Evolutionary conservation across 257 asterid genomes (phyloP).

Genomic region (Primulina tabacum): DNA sequence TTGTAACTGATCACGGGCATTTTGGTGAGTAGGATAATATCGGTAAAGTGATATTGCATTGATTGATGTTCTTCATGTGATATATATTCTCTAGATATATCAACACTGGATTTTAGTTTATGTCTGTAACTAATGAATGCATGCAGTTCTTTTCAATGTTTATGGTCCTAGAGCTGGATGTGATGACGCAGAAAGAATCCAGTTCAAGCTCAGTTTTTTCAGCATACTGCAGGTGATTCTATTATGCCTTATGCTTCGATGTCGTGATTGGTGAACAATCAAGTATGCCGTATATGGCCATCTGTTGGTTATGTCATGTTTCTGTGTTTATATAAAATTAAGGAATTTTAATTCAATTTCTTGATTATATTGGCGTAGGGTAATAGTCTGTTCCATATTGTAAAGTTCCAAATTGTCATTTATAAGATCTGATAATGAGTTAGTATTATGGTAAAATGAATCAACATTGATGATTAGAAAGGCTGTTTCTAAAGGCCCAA

Average conservation of each 20-base stretch:
- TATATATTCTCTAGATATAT: neutral
- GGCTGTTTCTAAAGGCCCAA: too few relatives aligned
- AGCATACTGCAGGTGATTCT: conserved; percentile 65
- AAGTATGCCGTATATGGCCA: neutral
- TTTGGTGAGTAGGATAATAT: conserved; percentile 55
- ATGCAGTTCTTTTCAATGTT: conserved; percentile 86
- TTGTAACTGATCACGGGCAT: conserved; percentile 83
- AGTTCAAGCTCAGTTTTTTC: conserved; percentile 70
- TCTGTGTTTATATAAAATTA: neutral
- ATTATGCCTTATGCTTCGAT: conserved; percentile 17
- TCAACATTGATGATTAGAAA: too few relatives aligned
- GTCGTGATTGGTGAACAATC: conserved; percentile 7
- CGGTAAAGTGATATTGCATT: conserved; percentile 7
- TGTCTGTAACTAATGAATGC: conserved; percentile 20
- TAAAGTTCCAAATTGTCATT: neutral
- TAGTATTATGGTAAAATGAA: neutral
- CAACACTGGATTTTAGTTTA: conserved; percentile 1
- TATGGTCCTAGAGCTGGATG: conserved; percentile 88
- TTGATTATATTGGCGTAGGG: neutral
- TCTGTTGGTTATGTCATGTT: neutral
- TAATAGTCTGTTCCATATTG: neutral
- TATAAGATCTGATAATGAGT: neutral
- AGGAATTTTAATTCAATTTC: neutral
- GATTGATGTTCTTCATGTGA: conserved; percentile 6
- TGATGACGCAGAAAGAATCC: conserved; percentile 70